Base-by-base conservation (phyloP, 1,284 basidiomycete genomes). In the Boletus sp. region DNA sequence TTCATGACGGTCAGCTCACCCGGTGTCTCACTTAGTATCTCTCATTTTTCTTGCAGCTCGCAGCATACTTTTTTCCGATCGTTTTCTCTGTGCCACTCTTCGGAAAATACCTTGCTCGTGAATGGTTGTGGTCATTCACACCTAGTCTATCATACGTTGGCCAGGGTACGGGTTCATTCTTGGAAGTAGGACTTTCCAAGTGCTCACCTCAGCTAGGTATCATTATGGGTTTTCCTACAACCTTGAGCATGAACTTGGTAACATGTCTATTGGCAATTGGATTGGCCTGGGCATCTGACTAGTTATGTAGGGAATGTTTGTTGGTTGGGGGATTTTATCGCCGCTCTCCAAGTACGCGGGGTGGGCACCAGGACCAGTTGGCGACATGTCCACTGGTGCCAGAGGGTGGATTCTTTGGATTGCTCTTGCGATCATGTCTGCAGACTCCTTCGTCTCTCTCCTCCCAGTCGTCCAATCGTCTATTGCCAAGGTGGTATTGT, bases 211-310 rank as follows among this genome's bases (percentile, higher is more conserved):
- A 34, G n/a, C 41, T 25, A 87, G 90, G 94, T 5, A 94, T 98
- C 55, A 98, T 98, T 64, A 98, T 98, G 95, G 94, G 94, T 4
- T 88, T 95, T 56, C 90, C 93, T 0, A 96, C 93, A 0, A 94
- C 93, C 0, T 63, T 95, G 23, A 91, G 89, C 62, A 97, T 98
- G 94, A 94, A 88, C 57, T 66, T 92, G 45, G 88, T 88, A 60
- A 59, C 74, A 66, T 19, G 13, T 30, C 20, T 34, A 8, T 20
- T 16, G 14, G n/a, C 17, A 39, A 30, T 17, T 20, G 5, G 36
- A 30, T 17, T 14, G 14, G 16, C n/a, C 20, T 19, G 22, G 23
- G 46, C 13, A 29, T 48, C 40, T 53, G 33, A 60, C 19, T 4
- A 1, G n/a, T 22, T 7, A 2, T 38, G 19, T 57, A 89, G 80